Percentiles rank a stretch among this genome's conserved stretches.
Evolutionary conservation across 129 eudicot genomes (phyloP).

Genomic region (Artemisia tridentata): DNA sequence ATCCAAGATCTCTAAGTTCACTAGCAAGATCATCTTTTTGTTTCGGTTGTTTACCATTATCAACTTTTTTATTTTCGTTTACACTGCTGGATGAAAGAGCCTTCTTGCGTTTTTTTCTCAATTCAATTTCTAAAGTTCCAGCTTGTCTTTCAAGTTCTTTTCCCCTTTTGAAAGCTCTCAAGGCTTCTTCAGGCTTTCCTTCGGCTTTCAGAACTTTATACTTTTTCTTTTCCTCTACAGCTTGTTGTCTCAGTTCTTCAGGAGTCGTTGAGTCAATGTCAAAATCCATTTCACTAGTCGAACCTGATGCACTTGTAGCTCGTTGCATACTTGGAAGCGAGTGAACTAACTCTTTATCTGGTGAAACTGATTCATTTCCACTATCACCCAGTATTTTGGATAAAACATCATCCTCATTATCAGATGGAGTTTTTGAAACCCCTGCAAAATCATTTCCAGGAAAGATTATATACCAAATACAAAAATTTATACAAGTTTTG

Average conservation of each 20-base stretch:
- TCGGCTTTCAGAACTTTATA: conserved; percentile 64
- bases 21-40: conserved; percentile 67
- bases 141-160: conserved; percentile 96
- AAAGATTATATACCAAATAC: background rate
- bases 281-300: conserved; percentile 28
- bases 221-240: conserved; percentile 72
- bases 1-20: conserved; percentile 79
- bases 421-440: conserved; percentile 44
- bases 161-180: conserved; percentile 82
- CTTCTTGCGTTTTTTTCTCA: conserved; percentile 64
- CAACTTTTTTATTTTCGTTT: conserved; percentile 29
- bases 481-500: background rate
- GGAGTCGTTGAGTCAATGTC: conserved; percentile 58
- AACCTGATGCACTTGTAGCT: conserved; percentile 45
- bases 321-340: conserved; percentile 21
- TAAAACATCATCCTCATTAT: conserved; percentile 60
- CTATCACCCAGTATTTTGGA: conserved; percentile 39
- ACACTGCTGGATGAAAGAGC: conserved; percentile 48
- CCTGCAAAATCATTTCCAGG: conserved; percentile 38
- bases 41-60: conserved; percentile 36
- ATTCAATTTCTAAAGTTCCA: conserved; percentile 63
- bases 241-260: conserved; percentile 79
- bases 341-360: conserved; percentile 23
- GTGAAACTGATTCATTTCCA: conserved; percentile 29
- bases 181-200: conserved; percentile 87